Conservation (phyloP, 192 early-diverging fungal species). For the Spinellus fusiger region DNA sequence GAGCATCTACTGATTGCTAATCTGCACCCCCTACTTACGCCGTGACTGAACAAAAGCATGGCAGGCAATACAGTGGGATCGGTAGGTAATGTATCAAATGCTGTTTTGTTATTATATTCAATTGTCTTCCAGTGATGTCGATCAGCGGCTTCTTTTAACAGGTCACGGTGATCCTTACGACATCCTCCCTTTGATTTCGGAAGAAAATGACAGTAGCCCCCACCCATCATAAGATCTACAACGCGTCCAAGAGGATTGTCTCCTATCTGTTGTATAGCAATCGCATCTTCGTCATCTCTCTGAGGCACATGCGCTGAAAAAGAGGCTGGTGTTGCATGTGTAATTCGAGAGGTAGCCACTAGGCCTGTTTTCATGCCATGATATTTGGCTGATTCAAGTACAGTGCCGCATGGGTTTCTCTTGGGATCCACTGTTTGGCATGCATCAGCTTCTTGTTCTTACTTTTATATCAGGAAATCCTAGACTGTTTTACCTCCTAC, state of each 20-base stretch:
- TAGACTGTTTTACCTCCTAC: slow-evolving; percentile 59
- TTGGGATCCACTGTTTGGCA: slow-evolving; percentile 48
- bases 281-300: slow-evolving; percentile 78
- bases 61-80: slow-evolving; percentile 49
- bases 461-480: background rate
- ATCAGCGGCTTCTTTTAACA: slow-evolving; percentile 51
- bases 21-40: slow-evolving; percentile 28
- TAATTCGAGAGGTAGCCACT: slow-evolving; percentile 91
- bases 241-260: slow-evolving; percentile 77
- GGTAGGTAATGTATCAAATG: slow-evolving; percentile 56
- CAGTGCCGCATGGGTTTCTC: slow-evolving; percentile 77
- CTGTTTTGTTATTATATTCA: background rate
- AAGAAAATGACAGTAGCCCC: slow-evolving; percentile 86
- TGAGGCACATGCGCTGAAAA: slow-evolving; percentile 78
- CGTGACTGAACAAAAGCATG: slow-evolving; percentile 70
- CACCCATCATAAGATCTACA: slow-evolving; percentile 88
- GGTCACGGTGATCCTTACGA: slow-evolving; percentile 66
- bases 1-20: background rate
- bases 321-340: slow-evolving; percentile 83
- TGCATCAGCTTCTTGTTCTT: background rate
- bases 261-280: slow-evolving; percentile 88
- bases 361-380: slow-evolving; percentile 80
- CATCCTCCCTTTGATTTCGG: slow-evolving; percentile 67
- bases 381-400: slow-evolving; percentile 90
- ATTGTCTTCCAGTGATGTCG: slow-evolving; percentile 54